phyloP scores from a whole-genome alignment of 148 eudicot genomes.

The Selenicereus undatus region DNA sequence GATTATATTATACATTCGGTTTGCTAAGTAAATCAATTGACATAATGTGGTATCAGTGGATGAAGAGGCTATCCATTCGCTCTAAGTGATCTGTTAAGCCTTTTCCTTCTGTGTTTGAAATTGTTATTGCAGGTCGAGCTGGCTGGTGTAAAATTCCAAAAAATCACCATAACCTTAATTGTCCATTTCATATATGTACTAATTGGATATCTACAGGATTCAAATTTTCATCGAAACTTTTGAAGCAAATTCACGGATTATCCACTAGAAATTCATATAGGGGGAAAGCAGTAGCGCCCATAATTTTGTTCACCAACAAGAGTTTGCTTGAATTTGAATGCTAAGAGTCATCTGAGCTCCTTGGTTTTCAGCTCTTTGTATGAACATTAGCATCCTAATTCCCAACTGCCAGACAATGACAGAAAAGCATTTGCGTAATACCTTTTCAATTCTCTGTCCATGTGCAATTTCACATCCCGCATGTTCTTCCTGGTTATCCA shows the following conservation, averaged over 20 bases:
- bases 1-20: neutral
- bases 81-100: neutral
- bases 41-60: neutral
- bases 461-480: neutral
- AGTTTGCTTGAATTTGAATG: neutral
- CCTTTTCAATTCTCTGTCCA: neutral
- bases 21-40: neutral
- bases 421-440: too few relatives aligned
- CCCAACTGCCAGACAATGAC: neutral
- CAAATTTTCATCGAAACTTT: neutral
- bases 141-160: neutral
- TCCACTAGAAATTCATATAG: neutral
- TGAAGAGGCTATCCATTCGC: neutral
- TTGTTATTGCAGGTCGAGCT: neutral
- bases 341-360: neutral
- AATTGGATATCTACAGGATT: neutral
- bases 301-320: neutral
- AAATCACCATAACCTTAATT: neutral
- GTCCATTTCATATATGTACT: neutral
- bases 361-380: neutral
- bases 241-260: neutral
- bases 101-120: neutral
- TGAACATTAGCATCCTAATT: neutral
- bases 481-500: constrained; percentile 16
- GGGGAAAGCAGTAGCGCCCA: neutral